These are phyloP conservation scores for Lecanicillium sp. DNA, from an alignment of 2,329 filamentous ascomycete genomes.

Conservation along the genomic window DNA sequence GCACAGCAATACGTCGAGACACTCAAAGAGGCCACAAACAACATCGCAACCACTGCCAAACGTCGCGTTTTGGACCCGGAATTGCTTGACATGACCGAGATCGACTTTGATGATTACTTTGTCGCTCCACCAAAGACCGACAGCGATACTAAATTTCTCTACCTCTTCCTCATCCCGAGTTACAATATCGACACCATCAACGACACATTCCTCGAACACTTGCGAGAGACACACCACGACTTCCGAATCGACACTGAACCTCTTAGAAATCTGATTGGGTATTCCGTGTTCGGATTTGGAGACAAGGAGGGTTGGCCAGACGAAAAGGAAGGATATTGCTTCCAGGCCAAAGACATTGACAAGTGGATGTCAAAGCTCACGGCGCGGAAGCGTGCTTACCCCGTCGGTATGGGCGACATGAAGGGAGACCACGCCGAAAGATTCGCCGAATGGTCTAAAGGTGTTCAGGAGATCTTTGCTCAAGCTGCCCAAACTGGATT, in stretches of 20 bases:
- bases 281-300: conserved; percentile 89
- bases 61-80: conserved; percentile 47
- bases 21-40: conserved; percentile 43
- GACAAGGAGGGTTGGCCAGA: conserved; percentile 89
- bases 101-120: conserved; percentile 92
- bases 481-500: conserved; percentile 52
- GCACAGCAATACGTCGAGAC: conserved; percentile 54
- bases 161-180: conserved; percentile 76
- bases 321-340: conserved; percentile 85
- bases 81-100: conserved; percentile 69
- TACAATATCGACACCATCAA: conserved; percentile 95
- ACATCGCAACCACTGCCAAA: conserved; percentile 30
- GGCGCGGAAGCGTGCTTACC: conserved; percentile 75
- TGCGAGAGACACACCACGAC: conserved; percentile 90
- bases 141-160: conserved; percentile 58
- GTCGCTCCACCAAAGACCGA: conserved; percentile 60
- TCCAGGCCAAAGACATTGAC: conserved; percentile 83
- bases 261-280: conserved; percentile 67
- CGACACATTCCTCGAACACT: conserved; percentile 76
- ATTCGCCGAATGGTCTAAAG: conserved; percentile 69
- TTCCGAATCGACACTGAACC: conserved; percentile 91
- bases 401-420: conserved; percentile 79
- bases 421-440: conserved; percentile 62
- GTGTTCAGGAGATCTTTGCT: conserved; percentile 62
- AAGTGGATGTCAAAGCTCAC: conserved; percentile 97